phyloP scores from a whole-genome alignment of 78 protist genomes.

The Creolimax fragrantissima region DNA sequence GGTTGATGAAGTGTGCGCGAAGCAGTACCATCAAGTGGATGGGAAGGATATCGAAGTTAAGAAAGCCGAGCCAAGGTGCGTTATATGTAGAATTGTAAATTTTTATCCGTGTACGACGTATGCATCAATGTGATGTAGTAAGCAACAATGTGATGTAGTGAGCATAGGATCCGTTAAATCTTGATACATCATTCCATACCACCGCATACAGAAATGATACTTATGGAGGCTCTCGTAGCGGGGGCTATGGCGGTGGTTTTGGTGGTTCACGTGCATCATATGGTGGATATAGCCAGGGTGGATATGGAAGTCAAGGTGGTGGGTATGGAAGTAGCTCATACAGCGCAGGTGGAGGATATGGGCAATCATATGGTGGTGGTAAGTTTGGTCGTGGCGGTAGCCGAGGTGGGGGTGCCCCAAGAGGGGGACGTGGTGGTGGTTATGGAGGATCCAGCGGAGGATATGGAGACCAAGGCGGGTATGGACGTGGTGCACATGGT shows the following conservation, averaged over 20 bases:
- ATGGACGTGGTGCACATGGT: neutral
- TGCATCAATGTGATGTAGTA: neutral
- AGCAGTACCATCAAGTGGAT: neutral
- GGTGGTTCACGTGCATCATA: neutral
- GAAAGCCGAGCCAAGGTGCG: slow-evolving; percentile 13
- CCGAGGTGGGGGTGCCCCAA: neutral
- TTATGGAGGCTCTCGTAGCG: neutral
- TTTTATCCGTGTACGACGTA: neutral
- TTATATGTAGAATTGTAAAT: neutral
- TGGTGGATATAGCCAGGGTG: neutral
- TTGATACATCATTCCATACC: neutral
- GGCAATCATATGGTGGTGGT: slow-evolving; percentile 7
- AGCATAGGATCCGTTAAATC: too few species aligned
- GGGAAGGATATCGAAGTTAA: slow-evolving; percentile 22
- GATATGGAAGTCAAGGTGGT: neutral
- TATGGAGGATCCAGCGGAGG: too few species aligned
- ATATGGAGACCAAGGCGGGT: neutral
- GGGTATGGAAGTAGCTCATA: neutral
- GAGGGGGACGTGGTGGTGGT: neutral
- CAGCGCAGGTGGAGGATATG: too few species aligned
- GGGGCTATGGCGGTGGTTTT: slow-evolving; percentile 3
- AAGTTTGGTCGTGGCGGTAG: neutral
- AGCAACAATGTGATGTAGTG: neutral
- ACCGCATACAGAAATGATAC: neutral
- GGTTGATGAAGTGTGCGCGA: neutral